phyloP scores from a whole-genome alignment of 306 rosid species.

The Quercus cerris region DNA sequence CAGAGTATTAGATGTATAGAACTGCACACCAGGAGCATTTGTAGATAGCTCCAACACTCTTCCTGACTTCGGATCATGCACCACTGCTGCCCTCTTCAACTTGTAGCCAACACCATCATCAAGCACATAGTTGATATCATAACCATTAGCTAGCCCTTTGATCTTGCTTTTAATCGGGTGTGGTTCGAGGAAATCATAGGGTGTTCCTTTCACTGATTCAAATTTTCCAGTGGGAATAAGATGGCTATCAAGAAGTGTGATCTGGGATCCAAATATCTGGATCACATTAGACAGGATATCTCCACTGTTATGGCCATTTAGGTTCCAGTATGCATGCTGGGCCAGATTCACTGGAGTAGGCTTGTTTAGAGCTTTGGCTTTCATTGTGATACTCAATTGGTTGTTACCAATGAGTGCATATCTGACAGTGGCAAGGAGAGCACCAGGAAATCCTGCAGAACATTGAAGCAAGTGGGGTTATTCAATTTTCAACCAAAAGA shows the following conservation, averaged over 20 bases:
- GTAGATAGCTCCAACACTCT: slow-evolving; percentile 57
- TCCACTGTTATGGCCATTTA: slow-evolving; percentile 77
- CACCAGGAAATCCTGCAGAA: slow-evolving; percentile 84
- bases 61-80: slow-evolving; percentile 61
- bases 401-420: slow-evolving; percentile 47
- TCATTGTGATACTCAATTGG: slow-evolving; percentile 47
- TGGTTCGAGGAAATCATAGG: slow-evolving; percentile 76
- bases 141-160: slow-evolving; percentile 51
- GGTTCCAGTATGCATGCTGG: slow-evolving; percentile 82
- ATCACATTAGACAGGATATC: slow-evolving; percentile 52
- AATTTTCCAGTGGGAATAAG: slow-evolving; percentile 81
- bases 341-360: slow-evolving; percentile 82
- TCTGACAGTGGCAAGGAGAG: slow-evolving; percentile 50
- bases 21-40: slow-evolving; percentile 78
- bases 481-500: background rate
- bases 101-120: slow-evolving; percentile 33
- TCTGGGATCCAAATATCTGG: slow-evolving; percentile 64
- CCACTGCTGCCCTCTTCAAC: slow-evolving; percentile 48
- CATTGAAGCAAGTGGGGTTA: background rate
- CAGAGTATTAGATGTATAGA: slow-evolving; percentile 56
- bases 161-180: slow-evolving; percentile 57
- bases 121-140: slow-evolving; percentile 71
- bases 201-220: slow-evolving; percentile 54
- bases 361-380: slow-evolving; percentile 76
- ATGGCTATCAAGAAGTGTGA: slow-evolving; percentile 50